Base-by-base conservation (phyloP, 345 rosid species). In the Citrus hindsii region DNA sequence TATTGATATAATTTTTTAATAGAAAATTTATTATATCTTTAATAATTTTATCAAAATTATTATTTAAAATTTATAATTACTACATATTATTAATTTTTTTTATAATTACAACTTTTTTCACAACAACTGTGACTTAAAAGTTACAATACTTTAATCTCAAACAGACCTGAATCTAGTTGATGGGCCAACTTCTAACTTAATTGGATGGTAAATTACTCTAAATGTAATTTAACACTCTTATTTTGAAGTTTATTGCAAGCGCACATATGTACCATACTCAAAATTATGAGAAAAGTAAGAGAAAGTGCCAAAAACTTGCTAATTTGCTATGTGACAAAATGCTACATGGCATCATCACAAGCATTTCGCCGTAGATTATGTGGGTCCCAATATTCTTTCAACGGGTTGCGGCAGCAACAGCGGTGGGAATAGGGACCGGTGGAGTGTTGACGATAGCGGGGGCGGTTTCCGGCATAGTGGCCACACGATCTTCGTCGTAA, bases 381-480 rank as follows among this genome's bases (percentile, higher is more conserved):
- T 42, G 48, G 79, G 51, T 30, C 71, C 65, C 40, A 53, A 53
- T 5, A 5, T 9, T 4, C 61, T 48, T 46, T 65, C 74, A 80
- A 27, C 81, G 85, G 16, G 80, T 66, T 55, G 84, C 91, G 4
- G 88, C 84, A 1, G 93, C 90, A 67, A 88, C 73, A 10, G 59
- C 82, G 16, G 91, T 91, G 0, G 90, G 84, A 56, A 92, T 60
- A 1, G 85, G 73, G 32, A 67, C 67, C 0, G 77, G 46, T 14
- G 77, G 59, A 32, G 69, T 73, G 62, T 86, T 83, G 2, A 75
- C 73, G 30, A 87, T 74, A 71, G 85, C 30, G 1, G 86, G 62
- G 5, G 73, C 77, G 46, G 76, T 58, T 5, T 82, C 85, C 6
- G 92, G 77, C 8, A 86, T 72, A 16, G 86, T 40, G 13, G 87